These are phyloP conservation scores for Albugo laibachii DNA, from an alignment of 352 stramenopile genomes.

Conservation along the genomic window DNA sequence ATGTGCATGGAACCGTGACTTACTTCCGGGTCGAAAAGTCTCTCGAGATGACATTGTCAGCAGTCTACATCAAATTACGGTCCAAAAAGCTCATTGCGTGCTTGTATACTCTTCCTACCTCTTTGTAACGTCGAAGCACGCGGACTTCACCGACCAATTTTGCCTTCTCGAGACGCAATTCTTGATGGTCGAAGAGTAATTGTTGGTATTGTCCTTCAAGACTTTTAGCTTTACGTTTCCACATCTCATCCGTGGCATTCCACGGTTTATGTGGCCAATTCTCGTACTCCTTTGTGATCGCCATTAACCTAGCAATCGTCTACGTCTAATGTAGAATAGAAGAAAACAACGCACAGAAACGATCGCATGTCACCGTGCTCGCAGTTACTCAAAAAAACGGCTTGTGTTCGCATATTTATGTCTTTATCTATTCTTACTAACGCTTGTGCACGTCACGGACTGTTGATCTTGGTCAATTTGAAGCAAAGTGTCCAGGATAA, in stretches of 20 bases:
- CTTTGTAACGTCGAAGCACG: constrained; percentile 54
- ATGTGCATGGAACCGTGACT: not conserved
- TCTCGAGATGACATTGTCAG: constrained; percentile 38
- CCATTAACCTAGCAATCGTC: no score
- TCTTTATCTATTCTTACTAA: no score
- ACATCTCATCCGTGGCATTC: constrained; percentile 58
- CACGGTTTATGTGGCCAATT: constrained; percentile 33
- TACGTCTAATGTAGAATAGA: no score
- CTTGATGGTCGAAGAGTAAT: constrained; percentile 40
- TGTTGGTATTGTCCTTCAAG: constrained; percentile 51
- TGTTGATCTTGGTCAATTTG: no score
- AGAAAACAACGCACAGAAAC: no score
- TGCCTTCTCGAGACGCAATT: constrained; percentile 40
- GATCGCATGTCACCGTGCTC: no score
- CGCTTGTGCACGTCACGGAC: no score
- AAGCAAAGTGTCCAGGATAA: no score
- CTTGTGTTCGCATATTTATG: no score
- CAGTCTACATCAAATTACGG: constrained; percentile 11
- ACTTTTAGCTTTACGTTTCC: constrained; percentile 47
- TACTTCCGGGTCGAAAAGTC: constrained; percentile 32
- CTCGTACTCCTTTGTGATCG: not conserved
- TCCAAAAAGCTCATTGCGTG: no score
- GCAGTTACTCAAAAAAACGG: no score
- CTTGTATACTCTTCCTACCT: constrained; percentile 8
- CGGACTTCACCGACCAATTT: constrained; percentile 43